Evolutionary conservation across 306 rosid species (phyloP).

Genomic region (Quercus dentata): DNA sequence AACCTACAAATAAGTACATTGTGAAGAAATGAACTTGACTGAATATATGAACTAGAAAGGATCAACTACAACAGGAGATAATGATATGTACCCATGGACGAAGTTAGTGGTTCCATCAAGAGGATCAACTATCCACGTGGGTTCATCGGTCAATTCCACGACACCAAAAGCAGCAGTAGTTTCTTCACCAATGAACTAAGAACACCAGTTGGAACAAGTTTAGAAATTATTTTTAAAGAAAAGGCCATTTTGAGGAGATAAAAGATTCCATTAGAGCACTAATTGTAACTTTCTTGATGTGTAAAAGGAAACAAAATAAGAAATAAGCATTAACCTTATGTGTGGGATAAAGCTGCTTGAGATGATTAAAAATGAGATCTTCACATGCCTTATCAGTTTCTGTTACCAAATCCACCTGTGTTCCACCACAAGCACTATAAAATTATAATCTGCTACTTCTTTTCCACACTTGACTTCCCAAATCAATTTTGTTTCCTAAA

Average conservation of each 20-base stretch:
- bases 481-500: not conserved
- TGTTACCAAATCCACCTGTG: slow-evolving; percentile 94
- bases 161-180: slow-evolving; percentile 85
- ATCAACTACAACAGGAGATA: slow-evolving; percentile 22
- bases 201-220: slow-evolving; percentile 15
- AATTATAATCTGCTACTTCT: not conserved
- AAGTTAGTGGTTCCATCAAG: slow-evolving; percentile 97
- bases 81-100: slow-evolving; percentile 76
- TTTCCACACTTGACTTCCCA: not conserved
- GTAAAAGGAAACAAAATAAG: slow-evolving; percentile 1
- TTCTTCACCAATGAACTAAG: slow-evolving; percentile 95
- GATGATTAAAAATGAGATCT: slow-evolving; percentile 79
- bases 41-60: slow-evolving; percentile 5
- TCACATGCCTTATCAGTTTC: slow-evolving; percentile 99
- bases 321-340: slow-evolving; percentile 58
- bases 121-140: slow-evolving; percentile 99
- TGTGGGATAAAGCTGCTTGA: slow-evolving; percentile 70
- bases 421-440: slow-evolving; percentile 17
- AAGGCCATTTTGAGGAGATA: not conserved
- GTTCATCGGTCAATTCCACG: slow-evolving; percentile 90
- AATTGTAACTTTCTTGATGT: slow-evolving; percentile 1
- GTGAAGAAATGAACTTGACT: not conserved
- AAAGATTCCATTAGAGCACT: not conserved
- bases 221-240: slow-evolving; percentile 1
- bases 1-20: slow-evolving; percentile 46